phyloP scores from a whole-genome alignment of 257 asterid genomes.

The Gardenia jasminoides region DNA sequence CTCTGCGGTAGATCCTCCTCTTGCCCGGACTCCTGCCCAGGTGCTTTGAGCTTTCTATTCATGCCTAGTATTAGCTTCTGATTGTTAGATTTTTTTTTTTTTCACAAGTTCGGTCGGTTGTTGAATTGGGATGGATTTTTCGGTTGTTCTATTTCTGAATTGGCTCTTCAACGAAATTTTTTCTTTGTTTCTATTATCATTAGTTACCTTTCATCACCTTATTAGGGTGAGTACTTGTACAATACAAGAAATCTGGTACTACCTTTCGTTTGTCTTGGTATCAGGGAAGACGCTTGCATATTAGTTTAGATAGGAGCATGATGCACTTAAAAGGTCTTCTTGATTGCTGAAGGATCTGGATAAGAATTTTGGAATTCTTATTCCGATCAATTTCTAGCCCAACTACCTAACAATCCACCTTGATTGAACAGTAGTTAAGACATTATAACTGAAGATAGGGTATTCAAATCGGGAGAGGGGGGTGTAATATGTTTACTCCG shows the following conservation, averaged over 20 bases:
- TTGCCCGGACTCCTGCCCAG: conserved; percentile 74
- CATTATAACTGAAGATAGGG: not conserved
- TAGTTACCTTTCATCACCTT: not conserved
- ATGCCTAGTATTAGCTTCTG: not conserved
- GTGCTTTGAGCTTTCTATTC: conserved; percentile 23
- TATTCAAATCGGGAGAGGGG: not conserved
- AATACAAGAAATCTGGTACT: not conserved
- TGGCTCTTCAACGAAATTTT: not conserved
- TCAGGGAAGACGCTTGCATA: not conserved
- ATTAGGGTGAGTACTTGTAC: not conserved
- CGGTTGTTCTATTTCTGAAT: not conserved
- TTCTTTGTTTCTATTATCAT: too few species aligned
- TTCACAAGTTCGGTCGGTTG: not conserved
- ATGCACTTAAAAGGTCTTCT: not conserved
- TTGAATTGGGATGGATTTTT: too few species aligned
- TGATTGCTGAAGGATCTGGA: not conserved
- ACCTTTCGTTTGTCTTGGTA: not conserved
- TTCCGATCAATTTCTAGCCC: not conserved
- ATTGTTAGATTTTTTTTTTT: not conserved
- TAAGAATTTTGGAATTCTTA: not conserved
- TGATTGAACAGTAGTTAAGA: not conserved
- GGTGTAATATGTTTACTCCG: not conserved
- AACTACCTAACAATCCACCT: not conserved
- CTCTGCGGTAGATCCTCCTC: conserved; percentile 35
- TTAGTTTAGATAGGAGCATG: not conserved